These are phyloP conservation scores for Aspergillus sclerotioniger DNA, from an alignment of 495 filamentous ascomycete species.

Conservation along the genomic window DNA sequence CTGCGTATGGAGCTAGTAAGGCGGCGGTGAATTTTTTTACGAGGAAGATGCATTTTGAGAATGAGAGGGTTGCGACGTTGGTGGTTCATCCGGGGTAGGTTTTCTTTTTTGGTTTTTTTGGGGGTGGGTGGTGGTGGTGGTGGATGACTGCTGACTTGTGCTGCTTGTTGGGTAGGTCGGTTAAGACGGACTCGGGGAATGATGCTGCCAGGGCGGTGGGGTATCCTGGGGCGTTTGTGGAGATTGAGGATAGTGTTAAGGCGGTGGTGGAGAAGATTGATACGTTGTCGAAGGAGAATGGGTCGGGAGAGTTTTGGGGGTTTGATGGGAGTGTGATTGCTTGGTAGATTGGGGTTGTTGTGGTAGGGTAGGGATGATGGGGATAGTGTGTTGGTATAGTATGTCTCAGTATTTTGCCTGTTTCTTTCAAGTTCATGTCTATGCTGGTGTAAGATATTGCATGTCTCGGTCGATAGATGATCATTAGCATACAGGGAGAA, in stretches of 20 bases:
- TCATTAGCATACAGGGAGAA: background rate
- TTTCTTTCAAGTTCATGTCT: too few species aligned
- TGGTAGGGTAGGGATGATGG: background rate
- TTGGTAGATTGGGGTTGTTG: background rate
- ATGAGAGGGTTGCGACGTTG: slow-evolving; percentile 29
- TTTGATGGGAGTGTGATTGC: background rate
- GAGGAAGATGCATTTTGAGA: slow-evolving; percentile 33
- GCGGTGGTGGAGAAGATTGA: background rate
- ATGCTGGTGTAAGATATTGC: too few species aligned
- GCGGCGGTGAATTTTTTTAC: slow-evolving; percentile 31
- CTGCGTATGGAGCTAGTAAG: slow-evolving; percentile 34
- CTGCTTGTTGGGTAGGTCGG: background rate
- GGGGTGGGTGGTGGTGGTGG: too few species aligned
- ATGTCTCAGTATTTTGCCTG: too few species aligned
- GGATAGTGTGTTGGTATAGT: background rate
- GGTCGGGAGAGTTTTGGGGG: background rate
- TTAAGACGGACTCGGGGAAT: background rate
- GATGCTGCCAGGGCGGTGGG: background rate
- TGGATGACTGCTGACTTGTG: background rate
- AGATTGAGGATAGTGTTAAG: background rate
- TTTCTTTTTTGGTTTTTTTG: background rate
- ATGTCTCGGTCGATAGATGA: too few species aligned
- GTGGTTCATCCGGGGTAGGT: slow-evolving; percentile 17
- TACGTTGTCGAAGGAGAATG: background rate
- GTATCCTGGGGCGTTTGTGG: background rate